Conservation (phyloP, 169 alveolate genomes). For the Eimeria mitis region DNA sequence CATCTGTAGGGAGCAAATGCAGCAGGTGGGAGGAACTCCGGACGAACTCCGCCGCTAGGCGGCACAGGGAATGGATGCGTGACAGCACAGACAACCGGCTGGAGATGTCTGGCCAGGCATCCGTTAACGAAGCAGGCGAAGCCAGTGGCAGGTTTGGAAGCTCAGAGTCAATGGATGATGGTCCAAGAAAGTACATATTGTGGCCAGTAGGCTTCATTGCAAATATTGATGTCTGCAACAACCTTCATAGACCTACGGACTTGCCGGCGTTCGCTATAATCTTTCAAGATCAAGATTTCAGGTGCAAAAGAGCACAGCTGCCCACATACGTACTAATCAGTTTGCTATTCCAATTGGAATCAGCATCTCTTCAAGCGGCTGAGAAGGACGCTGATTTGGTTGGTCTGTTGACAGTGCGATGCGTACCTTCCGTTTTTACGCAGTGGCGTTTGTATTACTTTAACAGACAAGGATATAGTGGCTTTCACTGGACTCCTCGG, state of each 20-base stretch:
- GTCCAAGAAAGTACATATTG: neutral
- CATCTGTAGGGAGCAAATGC: neutral
- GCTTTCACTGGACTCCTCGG: slow-evolving; percentile 29
- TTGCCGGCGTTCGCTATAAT: slow-evolving; percentile 16
- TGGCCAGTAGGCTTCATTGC: slow-evolving; percentile 28
- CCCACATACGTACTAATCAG: neutral
- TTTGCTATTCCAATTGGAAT: neutral
- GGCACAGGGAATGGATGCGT: neutral
- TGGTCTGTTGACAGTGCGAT: neutral
- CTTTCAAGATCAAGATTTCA: slow-evolving; percentile 49
- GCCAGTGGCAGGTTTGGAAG: neutral
- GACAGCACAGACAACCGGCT: neutral
- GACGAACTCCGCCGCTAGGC: neutral
- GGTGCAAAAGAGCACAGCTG: neutral
- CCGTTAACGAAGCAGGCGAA: neutral
- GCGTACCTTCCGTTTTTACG: neutral
- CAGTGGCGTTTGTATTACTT: slow-evolving; percentile 63
- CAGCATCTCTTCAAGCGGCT: neutral
- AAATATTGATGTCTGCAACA: slow-evolving; percentile 39
- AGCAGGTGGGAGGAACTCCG: neutral
- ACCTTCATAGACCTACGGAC: neutral
- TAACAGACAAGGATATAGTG: slow-evolving; percentile 60
- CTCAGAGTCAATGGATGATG: neutral
- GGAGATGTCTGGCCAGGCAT: neutral
- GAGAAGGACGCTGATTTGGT: neutral